phyloP scores from a whole-genome alignment of 345 rosid species.

The Citrus medica region DNA sequence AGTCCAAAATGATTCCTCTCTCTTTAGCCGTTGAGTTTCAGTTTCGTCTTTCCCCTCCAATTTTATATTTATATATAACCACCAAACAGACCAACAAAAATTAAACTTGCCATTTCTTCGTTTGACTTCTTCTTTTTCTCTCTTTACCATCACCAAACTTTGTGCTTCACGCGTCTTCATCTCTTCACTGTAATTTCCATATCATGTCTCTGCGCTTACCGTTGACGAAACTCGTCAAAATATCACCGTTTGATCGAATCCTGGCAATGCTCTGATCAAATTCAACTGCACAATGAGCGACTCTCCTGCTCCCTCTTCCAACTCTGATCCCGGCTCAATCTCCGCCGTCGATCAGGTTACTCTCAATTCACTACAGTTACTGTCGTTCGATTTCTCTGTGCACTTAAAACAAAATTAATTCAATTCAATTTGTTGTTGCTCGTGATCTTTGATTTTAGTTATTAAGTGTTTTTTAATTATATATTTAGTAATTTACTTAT shows the following conservation, averaged over 20 bases:
- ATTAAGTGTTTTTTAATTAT: neutral
- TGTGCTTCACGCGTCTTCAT: slow-evolving; percentile 10
- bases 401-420: neutral
- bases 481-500: neutral
- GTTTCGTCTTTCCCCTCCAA: neutral
- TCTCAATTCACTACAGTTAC: neutral
- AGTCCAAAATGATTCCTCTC: neutral
- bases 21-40: slow-evolving; percentile 2
- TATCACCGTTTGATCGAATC: neutral
- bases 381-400: neutral
- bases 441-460: neutral
- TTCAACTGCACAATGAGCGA: slow-evolving; percentile 53
- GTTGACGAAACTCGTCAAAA: neutral
- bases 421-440: neutral
- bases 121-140: neutral
- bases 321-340: slow-evolving; percentile 58
- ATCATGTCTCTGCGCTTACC: slow-evolving; percentile 8
- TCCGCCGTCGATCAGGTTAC: slow-evolving; percentile 64
- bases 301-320: slow-evolving; percentile 57
- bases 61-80: neutral
- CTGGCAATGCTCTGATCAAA: slow-evolving; percentile 24
- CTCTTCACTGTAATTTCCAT: neutral
- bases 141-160: neutral
- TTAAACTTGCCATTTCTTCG: neutral
- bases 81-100: too few species aligned